Base-by-base conservation (phyloP, 2,329 filamentous ascomycete species). In the Neofusicoccum ribis region DNA sequence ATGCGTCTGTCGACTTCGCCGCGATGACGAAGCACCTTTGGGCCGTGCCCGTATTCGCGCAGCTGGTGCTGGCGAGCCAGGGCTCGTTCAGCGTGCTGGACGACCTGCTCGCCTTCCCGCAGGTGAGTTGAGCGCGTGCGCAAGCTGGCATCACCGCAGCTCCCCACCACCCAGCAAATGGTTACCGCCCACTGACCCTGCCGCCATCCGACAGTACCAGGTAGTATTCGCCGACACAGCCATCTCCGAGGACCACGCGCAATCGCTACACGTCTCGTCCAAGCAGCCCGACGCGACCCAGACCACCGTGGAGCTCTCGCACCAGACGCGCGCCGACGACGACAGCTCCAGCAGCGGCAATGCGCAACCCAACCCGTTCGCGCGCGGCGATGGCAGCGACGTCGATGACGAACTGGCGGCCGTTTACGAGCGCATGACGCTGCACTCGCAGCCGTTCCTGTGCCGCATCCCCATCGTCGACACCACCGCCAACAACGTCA, bases 41-140 rank as follows among this genome's bases (percentile, higher is more conserved):
- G 76, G 81, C 81, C 9, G 74, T 84, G 27, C 80, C 81, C 20
- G 80, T 80, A 2, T 70, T 83, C 20, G 68, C 83, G 68, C 80
- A 80, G 66, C 73, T 82, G 56, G 80, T 79, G 63, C 76, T 84
- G 66, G 85, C 83, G 52, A 85, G 78, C 71, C 84, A 85, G 71
- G 84, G 84, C 69, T 79, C 83, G 20, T 97, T 97, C 81, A 96
- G 89, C 79, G 91, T 96, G 65, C 89, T 95, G 72, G 92, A 96
- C 74, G 93, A 97, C 75, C 78, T 97, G 60, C 84, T 96, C 65
- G 92, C 92, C 17, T 92, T 90, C 78, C 93, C 93, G 11, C 92
- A 95, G 85, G 91, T 94, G 82, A 68, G 82, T 15, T 23, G 27
- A 27, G 41, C 14, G 39, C 34, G 43, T 37, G 56, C 56, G 56